Conservation (phyloP, 2,329 filamentous ascomycete species). For the Aspergillus calidoustus region DNA sequence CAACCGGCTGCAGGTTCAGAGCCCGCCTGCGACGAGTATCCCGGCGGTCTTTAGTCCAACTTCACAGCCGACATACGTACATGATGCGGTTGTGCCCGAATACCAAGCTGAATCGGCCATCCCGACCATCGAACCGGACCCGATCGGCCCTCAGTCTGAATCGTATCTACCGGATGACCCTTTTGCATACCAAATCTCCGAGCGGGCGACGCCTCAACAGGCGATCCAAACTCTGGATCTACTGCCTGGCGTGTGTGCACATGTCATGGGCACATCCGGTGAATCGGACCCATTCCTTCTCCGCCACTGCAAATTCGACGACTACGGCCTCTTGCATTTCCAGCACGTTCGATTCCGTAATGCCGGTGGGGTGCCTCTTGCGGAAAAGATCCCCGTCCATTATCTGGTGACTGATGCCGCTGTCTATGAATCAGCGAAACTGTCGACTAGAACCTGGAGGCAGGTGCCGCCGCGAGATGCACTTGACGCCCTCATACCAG, state of each 20-base stretch:
- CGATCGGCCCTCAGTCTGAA: background rate
- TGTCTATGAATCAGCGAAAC: conserved; percentile 5
- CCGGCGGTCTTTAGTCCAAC: background rate
- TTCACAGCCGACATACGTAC: background rate
- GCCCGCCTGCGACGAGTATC: background rate
- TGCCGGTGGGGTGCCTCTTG: conserved; percentile 41
- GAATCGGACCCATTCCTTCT: conserved; percentile 44
- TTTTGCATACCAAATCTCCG: background rate
- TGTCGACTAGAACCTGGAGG: background rate
- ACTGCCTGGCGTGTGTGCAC: conserved; percentile 30
- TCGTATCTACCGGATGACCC: conserved; percentile 1
- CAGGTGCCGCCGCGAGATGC: conserved; percentile 24
- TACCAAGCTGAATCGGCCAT: background rate
- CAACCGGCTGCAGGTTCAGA: background rate
- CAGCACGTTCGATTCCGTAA: conserved; percentile 45
- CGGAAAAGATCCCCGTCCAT: conserved; percentile 41
- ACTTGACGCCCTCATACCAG: conserved; percentile 28
- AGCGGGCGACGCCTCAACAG: conserved; percentile 23
- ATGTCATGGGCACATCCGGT: conserved; percentile 39
- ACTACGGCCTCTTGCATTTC: conserved; percentile 40
- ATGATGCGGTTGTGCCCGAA: background rate
- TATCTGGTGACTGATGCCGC: conserved; percentile 32
- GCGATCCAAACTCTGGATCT: conserved; percentile 34
- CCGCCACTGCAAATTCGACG: conserved; percentile 43
- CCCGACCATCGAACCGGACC: background rate